Evolutionary conservation across 2,329 filamentous ascomycete genomes (phyloP), one percentile per base, ranked within the genome.

Genomic region (Grosmannia serpens): DNA sequence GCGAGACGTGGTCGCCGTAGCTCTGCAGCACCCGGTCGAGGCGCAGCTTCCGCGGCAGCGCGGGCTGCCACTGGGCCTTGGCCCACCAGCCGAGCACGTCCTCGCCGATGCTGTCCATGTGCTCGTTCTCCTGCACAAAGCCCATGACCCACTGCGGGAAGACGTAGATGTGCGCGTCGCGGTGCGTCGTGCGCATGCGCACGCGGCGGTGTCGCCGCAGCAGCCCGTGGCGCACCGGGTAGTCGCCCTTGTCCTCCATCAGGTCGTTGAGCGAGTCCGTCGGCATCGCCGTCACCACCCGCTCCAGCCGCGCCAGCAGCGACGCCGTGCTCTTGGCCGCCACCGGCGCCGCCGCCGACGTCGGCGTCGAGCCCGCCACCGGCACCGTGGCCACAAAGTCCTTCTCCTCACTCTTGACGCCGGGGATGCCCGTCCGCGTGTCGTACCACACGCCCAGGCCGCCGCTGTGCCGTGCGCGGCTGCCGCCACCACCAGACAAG

Each of bases 21-120:
- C 33, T 11, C 59, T 62, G 51, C 44, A 94, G 77, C 4, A 92
- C 80, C 51, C 86, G 77, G 55, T 81, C 75, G 56, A 96, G 74
- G 1, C 85, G 82, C 9, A 97, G 78, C 71, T 95, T 96, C 56
- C 87, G 83, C 0, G 82, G 83, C 3, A 96, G 76, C 0, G 89
- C 88, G 3, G 81, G 77, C 70, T 97, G 91, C 94, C 94, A 99
- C 58, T 85, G 85, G 1, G 92, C 85, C 70, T 97, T 97, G 38
- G 91, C 89, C 91, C 91, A 96, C 88, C 89, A 96, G 8, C 91
- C 91, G 20, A 97, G 77, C 7, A 96, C 84, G 67, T 97, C 92
- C 70, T 97, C 92, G 35, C 88, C 88, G 53, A 99, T 85, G 58
- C 86, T 95, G 66, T 96, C 89, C 62, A 99, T 83, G 13, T 81